Conservation (phyloP, 2,329 filamentous ascomycete species). For the Microascus cirrosus region DNA sequence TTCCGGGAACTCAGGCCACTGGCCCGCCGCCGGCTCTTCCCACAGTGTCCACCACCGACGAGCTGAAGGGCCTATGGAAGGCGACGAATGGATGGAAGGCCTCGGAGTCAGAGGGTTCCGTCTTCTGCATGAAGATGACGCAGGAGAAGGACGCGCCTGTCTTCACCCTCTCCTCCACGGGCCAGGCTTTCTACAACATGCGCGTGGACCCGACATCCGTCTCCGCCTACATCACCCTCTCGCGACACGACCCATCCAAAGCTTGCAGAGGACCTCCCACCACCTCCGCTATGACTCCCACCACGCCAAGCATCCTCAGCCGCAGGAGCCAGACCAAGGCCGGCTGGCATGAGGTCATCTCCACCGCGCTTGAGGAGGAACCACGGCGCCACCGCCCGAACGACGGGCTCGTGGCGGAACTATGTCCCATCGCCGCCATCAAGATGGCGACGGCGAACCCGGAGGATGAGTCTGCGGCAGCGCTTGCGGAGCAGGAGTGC, state of each 20-base stretch:
- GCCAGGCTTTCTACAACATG: constrained; percentile 57
- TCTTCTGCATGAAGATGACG: constrained; percentile 46
- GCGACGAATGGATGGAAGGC: constrained; percentile 60
- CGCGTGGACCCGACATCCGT: constrained; percentile 52
- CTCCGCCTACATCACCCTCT: constrained; percentile 49
- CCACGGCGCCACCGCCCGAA: constrained; percentile 40
- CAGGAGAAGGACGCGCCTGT: constrained; percentile 50
- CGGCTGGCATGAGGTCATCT: constrained; percentile 46
- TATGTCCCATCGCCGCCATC: constrained; percentile 56
- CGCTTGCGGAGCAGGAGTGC: constrained; percentile 56
- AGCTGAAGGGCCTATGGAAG: constrained; percentile 57
- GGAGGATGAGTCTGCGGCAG: constrained; percentile 35
- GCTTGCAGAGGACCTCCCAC: constrained; percentile 34
- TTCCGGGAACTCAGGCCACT: constrained; percentile 13
- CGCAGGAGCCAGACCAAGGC: constrained; percentile 24
- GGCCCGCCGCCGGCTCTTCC: constrained; percentile 31
- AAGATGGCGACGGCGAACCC: constrained; percentile 51
- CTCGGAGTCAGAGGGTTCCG: constrained; percentile 43
- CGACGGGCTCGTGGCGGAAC: constrained; percentile 54
- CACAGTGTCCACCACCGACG: constrained; percentile 43
- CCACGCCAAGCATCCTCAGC: constrained; percentile 12
- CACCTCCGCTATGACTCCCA: neutral
- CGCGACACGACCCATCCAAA: constrained; percentile 49
- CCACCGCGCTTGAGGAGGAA: constrained; percentile 46
- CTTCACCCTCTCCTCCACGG: constrained; percentile 51